These are phyloP conservation scores for Termitomyces sp. DNA, from an alignment of 768 basidiomycete genomes.

Conservation along the genomic window DNA sequence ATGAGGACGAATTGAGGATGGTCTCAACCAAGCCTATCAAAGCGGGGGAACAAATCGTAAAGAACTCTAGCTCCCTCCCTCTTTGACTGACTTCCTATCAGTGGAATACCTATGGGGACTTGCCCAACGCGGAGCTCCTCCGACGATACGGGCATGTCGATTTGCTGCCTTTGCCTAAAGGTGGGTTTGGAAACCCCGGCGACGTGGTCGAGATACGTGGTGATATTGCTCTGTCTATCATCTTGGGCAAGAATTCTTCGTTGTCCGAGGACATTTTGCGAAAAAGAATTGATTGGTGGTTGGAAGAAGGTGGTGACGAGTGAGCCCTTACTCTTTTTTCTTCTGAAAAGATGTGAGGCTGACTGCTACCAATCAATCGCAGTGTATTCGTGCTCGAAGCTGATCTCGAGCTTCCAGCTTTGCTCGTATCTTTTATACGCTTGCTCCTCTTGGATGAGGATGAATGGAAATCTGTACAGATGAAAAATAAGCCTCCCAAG, in stretches of 20 bases:
- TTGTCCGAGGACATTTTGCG: constrained; percentile 24
- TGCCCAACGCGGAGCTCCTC: constrained; percentile 90
- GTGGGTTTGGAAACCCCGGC: constrained; percentile 62
- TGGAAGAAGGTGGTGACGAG: constrained; percentile 90
- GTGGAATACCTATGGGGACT: constrained; percentile 96
- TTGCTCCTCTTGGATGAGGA: constrained; percentile 49
- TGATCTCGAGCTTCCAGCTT: constrained; percentile 45
- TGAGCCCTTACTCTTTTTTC: constrained; percentile 29
- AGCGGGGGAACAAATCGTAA: constrained; percentile 83
- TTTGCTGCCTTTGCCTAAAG: constrained; percentile 47
- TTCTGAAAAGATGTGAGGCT: not conserved
- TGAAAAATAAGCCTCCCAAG: constrained; percentile 72
- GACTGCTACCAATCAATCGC: not conserved
- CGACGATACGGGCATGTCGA: constrained; percentile 94
- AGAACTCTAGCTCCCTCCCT: constrained; percentile 18
- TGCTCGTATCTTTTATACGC: constrained; percentile 59
- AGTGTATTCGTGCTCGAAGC: constrained; percentile 56
- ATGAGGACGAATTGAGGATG: constrained; percentile 71
- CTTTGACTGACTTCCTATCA: constrained; percentile 23
- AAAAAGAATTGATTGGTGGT: constrained; percentile 88
- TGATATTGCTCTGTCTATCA: constrained; percentile 52
- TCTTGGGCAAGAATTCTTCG: constrained; percentile 19
- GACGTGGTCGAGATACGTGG: constrained; percentile 78
- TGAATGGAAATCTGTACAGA: constrained; percentile 56
- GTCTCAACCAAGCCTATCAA: constrained; percentile 69